Evolutionary conservation across 345 rosid genomes (phyloP).

Genomic region (Acer campestre): DNA sequence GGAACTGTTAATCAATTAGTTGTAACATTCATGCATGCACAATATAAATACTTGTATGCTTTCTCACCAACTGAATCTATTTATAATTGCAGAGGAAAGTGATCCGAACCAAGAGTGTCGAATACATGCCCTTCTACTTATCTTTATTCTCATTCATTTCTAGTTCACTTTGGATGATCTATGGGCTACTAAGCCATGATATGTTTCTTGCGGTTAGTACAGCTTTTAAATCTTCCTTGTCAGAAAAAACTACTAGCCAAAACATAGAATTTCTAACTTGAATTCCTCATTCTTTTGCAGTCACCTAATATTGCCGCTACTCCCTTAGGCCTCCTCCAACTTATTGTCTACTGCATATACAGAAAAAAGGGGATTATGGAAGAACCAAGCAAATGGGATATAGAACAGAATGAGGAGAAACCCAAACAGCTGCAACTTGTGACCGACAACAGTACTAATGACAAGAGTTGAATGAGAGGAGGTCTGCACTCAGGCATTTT

Average conservation of each 20-base stretch:
- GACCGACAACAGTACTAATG: conserved; percentile 16
- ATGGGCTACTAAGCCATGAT: conserved; percentile 76
- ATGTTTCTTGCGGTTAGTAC: conserved; percentile 71
- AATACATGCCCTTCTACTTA: conserved; percentile 89
- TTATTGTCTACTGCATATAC: conserved; percentile 62
- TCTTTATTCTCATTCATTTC: conserved; percentile 81
- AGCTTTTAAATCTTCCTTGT: not conserved
- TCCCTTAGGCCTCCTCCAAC: conserved; percentile 76
- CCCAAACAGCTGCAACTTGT: conserved; percentile 39
- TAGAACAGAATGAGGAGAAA: conserved; percentile 45
- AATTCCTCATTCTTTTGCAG: conserved; percentile 36
- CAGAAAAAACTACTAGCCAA: not conserved
- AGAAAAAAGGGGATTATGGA: conserved; percentile 48
- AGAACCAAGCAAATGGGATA: conserved; percentile 50
- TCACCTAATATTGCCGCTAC: conserved; percentile 68
- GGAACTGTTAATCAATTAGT: not conserved
- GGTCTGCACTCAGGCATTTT: not conserved
- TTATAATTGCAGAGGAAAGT: conserved; percentile 63
- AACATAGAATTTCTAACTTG: not conserved
- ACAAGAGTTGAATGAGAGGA: conserved; percentile 31
- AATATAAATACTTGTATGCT: not conserved
- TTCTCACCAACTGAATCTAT: not conserved
- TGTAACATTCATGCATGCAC: conserved; percentile 7
- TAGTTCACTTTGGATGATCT: conserved; percentile 70
- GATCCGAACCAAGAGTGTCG: conserved; percentile 75